Evolutionary conservation across 108 stramenopile genomes (phyloP).

Genomic region (Stephanodiscus triporus): DNA sequence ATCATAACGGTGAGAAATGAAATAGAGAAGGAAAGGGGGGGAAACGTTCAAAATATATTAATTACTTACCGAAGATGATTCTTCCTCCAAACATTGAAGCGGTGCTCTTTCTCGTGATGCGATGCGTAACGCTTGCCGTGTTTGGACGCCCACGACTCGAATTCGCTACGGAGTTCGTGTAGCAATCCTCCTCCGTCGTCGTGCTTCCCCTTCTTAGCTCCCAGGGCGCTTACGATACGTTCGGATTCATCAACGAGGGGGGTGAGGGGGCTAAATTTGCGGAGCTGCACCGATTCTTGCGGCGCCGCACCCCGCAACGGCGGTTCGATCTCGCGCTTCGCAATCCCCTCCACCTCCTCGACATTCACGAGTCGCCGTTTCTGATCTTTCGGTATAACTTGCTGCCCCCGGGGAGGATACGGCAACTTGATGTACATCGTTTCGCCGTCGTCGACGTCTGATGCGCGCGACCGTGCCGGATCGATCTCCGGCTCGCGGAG

Average conservation of each 20-base stretch:
- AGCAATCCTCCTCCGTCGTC: constrained; percentile 10
- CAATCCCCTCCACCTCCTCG: not conserved
- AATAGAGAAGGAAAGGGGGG: not conserved
- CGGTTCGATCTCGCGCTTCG: constrained; percentile 30
- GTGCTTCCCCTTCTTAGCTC: not conserved
- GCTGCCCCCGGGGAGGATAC: not conserved
- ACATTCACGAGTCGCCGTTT: not conserved
- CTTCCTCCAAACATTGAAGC: constrained; percentile 79
- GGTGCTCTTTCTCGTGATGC: constrained; percentile 65
- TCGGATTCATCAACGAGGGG: constrained; percentile 11
- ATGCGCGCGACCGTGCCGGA: not conserved
- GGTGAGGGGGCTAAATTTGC: not conserved
- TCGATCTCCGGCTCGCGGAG: not conserved
- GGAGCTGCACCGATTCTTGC: constrained; percentile 3
- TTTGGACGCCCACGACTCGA: constrained; percentile 69
- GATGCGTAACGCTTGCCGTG: constrained; percentile 70
- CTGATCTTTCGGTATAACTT: not conserved
- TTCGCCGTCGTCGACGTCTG: constrained; percentile 19
- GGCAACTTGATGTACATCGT: constrained; percentile 47
- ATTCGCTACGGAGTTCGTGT: constrained; percentile 59
- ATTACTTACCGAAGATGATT: constrained; percentile 65
- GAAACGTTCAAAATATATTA: not conserved
- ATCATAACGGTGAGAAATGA: not conserved
- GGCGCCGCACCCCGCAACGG: constrained; percentile 29
- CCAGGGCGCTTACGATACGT: constrained; percentile 19